phyloP scores from a whole-genome alignment of 2,329 filamentous ascomycete species.

The Aspergillus sclerotialis region DNA sequence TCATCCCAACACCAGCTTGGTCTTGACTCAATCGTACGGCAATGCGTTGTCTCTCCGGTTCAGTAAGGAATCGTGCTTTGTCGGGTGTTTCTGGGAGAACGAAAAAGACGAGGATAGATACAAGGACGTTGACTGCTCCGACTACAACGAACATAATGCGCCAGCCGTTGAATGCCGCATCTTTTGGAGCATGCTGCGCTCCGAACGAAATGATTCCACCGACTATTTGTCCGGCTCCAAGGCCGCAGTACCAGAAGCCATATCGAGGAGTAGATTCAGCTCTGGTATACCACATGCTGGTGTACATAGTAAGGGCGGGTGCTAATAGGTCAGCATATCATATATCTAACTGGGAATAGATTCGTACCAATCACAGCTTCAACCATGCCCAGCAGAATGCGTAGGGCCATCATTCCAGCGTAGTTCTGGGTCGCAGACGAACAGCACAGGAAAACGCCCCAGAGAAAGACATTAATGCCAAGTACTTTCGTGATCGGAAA shows the following conservation, averaged over 20 bases:
- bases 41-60: slow-evolving; percentile 11
- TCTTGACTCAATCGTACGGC: slow-evolving; percentile 11
- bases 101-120: slow-evolving; percentile 13
- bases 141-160: slow-evolving; percentile 23
- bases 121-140: slow-evolving; percentile 17
- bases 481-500: slow-evolving; percentile 57
- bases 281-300: slow-evolving; percentile 21
- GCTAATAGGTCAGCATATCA: slow-evolving; percentile 3
- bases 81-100: slow-evolving; percentile 14
- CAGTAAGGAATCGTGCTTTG: slow-evolving; percentile 17
- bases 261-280: slow-evolving; percentile 20
- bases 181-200: slow-evolving; percentile 17
- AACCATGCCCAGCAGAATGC: slow-evolving; percentile 50
- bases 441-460: slow-evolving; percentile 43
- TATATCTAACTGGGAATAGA: too few relatives aligned
- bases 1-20: slow-evolving; percentile 12
- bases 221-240: slow-evolving; percentile 22
- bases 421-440: slow-evolving; percentile 42
- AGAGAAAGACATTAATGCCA: slow-evolving; percentile 45
- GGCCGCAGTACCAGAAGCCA: slow-evolving; percentile 22
- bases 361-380: slow-evolving; percentile 34
- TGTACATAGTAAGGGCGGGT: slow-evolving; percentile 20
- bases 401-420: slow-evolving; percentile 48
- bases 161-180: slow-evolving; percentile 16
- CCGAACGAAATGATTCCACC: slow-evolving; percentile 23